Percentiles rank a stretch among this genome's conserved stretches.
Conservation (phyloP, 257 asterid species). For the Nicotiana knightiana region DNA sequence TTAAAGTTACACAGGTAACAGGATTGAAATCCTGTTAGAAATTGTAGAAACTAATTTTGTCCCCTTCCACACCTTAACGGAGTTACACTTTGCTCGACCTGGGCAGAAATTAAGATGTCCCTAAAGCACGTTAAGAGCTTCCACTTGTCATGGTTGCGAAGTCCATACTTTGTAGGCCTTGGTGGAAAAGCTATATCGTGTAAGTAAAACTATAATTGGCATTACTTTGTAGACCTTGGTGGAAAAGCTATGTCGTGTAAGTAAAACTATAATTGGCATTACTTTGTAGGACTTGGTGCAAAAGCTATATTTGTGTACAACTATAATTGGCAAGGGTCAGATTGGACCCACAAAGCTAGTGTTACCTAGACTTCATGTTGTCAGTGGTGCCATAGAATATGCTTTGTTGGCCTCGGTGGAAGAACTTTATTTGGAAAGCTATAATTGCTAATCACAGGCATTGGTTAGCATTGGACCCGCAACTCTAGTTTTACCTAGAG, state of each 20-base stretch:
- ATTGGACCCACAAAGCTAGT: not conserved
- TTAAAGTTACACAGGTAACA: not conserved
- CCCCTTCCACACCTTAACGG: not conserved
- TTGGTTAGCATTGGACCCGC: not conserved
- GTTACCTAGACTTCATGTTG: not conserved
- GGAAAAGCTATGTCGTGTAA: not conserved
- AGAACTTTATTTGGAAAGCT: not conserved
- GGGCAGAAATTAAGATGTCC: not conserved
- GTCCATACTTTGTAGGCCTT: not conserved
- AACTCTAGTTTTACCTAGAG: not conserved
- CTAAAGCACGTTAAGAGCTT: not conserved
- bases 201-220: not conserved
- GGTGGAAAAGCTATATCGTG: not conserved
- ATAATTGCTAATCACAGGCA: not conserved
- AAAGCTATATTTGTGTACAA: not conserved
- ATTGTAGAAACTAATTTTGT: not conserved
- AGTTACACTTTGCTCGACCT: not conserved
- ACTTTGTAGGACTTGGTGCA: not conserved
- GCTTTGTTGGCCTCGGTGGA: not conserved
- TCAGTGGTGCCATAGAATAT: not conserved
- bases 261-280: not conserved
- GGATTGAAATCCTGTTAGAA: not conserved
- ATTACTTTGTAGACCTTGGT: not conserved
- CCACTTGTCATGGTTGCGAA: not conserved
- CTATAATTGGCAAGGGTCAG: not conserved